phyloP scores from a whole-genome alignment of 2,329 filamentous ascomycete species.

The Lasiodiplodia sp. region DNA sequence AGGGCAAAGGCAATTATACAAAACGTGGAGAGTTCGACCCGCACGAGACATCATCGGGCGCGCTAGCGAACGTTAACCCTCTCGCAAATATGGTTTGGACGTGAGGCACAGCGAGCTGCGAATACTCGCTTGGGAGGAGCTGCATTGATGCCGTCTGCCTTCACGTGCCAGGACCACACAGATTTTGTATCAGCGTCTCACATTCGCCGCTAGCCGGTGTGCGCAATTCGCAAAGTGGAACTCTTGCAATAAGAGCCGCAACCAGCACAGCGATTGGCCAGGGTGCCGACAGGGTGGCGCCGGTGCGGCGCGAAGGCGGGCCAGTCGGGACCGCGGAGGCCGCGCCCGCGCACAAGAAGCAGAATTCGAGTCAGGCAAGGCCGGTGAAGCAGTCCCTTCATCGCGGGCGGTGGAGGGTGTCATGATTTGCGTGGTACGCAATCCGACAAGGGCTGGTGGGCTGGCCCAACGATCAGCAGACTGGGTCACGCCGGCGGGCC shows the following conservation, averaged over 20 bases:
- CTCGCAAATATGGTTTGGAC: slow-evolving; percentile 19
- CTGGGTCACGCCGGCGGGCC: slow-evolving; percentile 7
- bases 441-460: slow-evolving; percentile 18
- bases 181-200: slow-evolving; percentile 13
- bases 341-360: not conserved
- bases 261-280: slow-evolving; percentile 15
- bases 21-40: not conserved
- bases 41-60: not conserved
- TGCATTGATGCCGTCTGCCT: slow-evolving; percentile 9
- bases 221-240: not conserved
- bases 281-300: not conserved
- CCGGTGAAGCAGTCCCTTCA: slow-evolving; percentile 8
- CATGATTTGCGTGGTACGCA: slow-evolving; percentile 21
- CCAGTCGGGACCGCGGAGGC: not conserved
- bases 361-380: slow-evolving; percentile 6
- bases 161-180: slow-evolving; percentile 1
- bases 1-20: not conserved
- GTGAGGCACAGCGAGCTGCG: slow-evolving; percentile 16
- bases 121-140: not conserved
- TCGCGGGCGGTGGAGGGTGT: not conserved
- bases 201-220: slow-evolving; percentile 7
- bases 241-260: slow-evolving; percentile 24
- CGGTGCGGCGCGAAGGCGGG: not conserved
- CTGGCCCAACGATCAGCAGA: slow-evolving; percentile 20
- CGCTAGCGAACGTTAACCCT: not conserved